Percentiles rank a stretch among this genome's conserved stretches.
phyloP scores from a whole-genome alignment of 371 early-diverging fungal species.

The Coemansia sp. region DNA sequence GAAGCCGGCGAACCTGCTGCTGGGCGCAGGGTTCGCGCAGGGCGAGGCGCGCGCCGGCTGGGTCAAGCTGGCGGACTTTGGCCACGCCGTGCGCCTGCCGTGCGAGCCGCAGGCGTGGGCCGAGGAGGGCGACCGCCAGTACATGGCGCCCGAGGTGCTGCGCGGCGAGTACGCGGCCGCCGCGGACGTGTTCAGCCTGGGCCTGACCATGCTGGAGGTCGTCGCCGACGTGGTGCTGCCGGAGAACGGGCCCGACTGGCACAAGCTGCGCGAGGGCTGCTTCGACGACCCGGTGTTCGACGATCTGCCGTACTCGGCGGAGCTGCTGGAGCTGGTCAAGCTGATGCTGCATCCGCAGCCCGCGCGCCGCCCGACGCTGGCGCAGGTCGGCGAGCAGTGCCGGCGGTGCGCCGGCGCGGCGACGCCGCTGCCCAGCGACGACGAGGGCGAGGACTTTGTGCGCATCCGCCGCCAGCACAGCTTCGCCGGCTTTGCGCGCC shows the following conservation, averaged over 20 bases:
- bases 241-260: slow-evolving; percentile 85
- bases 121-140: slow-evolving; percentile 92
- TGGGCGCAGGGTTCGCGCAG: slow-evolving; percentile 41
- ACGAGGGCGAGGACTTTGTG: slow-evolving; percentile 17
- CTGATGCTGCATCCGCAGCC: slow-evolving; percentile 65
- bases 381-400: slow-evolving; percentile 45
- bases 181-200: slow-evolving; percentile 94
- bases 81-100: slow-evolving; percentile 67
- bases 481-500: too few species aligned
- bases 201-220: slow-evolving; percentile 88
- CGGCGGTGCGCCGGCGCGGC: slow-evolving; percentile 9
- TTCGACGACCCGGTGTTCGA: slow-evolving; percentile 57
- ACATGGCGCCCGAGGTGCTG: slow-evolving; percentile 94
- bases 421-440: slow-evolving; percentile 7
- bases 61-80: slow-evolving; percentile 89
- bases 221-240: slow-evolving; percentile 78
- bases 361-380: slow-evolving; percentile 58
- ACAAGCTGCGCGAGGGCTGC: slow-evolving; percentile 73
- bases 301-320: slow-evolving; percentile 39
- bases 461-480: too few species aligned
- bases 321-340: slow-evolving; percentile 60
- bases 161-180: slow-evolving; percentile 69
- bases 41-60: slow-evolving; percentile 52
- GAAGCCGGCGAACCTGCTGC: slow-evolving; percentile 86
- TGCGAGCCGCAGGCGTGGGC: slow-evolving; percentile 29